Evolutionary conservation across 441 rosid species (phyloP), one percentile per base, ranked within the genome.

Genomic region (Francoa sonchifolia): DNA sequence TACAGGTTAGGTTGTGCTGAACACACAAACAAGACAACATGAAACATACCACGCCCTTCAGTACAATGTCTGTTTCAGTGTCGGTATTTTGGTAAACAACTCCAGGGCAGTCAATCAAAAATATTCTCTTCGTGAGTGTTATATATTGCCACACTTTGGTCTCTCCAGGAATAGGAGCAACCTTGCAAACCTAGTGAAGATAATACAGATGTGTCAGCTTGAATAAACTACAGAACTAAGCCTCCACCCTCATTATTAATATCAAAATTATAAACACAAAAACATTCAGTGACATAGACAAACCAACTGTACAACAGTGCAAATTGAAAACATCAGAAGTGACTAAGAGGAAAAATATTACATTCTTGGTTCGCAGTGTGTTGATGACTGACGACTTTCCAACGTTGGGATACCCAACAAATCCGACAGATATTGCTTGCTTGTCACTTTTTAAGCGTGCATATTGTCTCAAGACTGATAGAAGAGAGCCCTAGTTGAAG

Each of bases 131-230:
- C 13, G 96, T 85, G 19, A 80, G 77, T 38, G 95, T 77, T 52
- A 86, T 82, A 38, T 90, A 86, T 48, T 85, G 96, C 96, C 98
- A 90, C 39, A 85, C 95, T 66, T 86, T 85, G 6, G 98, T 90
- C 74, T 85, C 96, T 49, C 96, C 96, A 0, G 96, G 96, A 55
- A 85, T 85, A 21, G 96, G 96, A 58, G 96, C 98, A 51, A 80
- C 98, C 68, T 80, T 90, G 76, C 98, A 85, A 48, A 90, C 96
- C 98, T 89, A 19, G 17, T 19, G 13, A 52, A 43, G 22, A 6
- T 21, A 3, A 22, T 29, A 47, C 13, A 14, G 33, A 44, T 20
- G 9, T 18, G 51, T 47, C 27, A 20, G 33, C 3, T 15, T 12
- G 17, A 13, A 8, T 20, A 3, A 35, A 30, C 44, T n/a, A n/a